Evolutionary conservation across 495 filamentous ascomycete genomes (phyloP), one percentile per base, ranked within the genome.

Genomic region (Penicillium paradoxum): DNA sequence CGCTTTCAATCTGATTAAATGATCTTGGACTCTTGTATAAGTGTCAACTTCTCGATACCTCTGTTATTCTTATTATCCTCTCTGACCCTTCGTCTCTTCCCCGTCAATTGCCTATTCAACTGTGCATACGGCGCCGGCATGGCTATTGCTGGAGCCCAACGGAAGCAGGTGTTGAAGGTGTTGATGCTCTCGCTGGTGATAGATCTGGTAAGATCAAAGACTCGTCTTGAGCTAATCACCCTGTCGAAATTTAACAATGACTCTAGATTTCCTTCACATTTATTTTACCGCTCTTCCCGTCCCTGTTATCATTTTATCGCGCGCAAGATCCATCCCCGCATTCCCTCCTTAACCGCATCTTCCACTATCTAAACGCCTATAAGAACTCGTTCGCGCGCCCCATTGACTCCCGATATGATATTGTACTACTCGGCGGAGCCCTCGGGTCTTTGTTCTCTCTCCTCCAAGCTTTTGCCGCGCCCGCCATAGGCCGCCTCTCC

Each of bases 331-430:
- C 79, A 45, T 74, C 77, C 4, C 65, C 71, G 33, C 72, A 73
- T 39, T 80, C 90, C 1, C 67, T 95, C 36, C 83, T 99, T 27
- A 84, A 86, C 51, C 81, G 78, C 47, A 83, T 97, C 51, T 83
- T 97, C 55, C 72, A 76, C 54, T 90, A 86, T 63, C 81, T 99
- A 27, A 97, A 99, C 70, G 76, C 89, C 41, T 99, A 97, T 79
- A 99, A 99, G 71, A 86, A 90, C 49, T 79, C 89, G 37, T 99
- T 99, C 67, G 84, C 90, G 43, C 85, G 85, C 38, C 91, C 93
- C 36, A 99, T 97, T 72, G 91, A 93, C 62, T 90, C 89, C 42
- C 87, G 89, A 69, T 97, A 97, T 74, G 95, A 99, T 64, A 92
- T 97, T 54, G 92, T 97, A 37, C 83, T 99, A 39, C 84, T 99